Evolutionary conservation across 73 alveolate genomes (phyloP).

Genomic region (Paramecium primaurelia): DNA sequence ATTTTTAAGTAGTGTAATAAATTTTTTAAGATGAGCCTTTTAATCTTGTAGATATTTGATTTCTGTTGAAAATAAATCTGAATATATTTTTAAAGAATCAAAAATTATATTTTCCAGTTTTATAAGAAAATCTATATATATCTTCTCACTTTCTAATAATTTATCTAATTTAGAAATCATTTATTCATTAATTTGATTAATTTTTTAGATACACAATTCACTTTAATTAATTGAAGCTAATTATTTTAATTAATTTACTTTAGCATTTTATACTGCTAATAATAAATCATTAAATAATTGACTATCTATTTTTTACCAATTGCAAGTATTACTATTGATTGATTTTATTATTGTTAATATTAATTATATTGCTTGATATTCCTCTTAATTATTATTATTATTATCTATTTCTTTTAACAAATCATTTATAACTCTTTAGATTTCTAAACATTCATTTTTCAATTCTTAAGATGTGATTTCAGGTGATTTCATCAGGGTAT

Average conservation of each 20-base stretch:
- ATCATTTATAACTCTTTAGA: neutral
- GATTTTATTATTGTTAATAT: neutral
- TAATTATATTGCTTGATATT: neutral
- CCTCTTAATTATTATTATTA: neutral
- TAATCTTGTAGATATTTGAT: neutral
- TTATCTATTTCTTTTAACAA: neutral
- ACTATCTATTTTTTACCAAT: neutral
- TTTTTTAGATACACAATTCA: neutral
- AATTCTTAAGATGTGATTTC: neutral
- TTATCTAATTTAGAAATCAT: neutral
- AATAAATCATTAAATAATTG: neutral
- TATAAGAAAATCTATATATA: neutral
- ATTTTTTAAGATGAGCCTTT: neutral
- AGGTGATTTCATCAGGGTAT: neutral
- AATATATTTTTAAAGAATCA: neutral
- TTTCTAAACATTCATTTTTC: neutral
- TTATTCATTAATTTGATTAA: neutral
- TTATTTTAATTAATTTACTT: neutral
- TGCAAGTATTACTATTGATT: neutral
- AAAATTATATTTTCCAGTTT: neutral
- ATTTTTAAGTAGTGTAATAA: neutral
- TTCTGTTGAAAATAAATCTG: neutral
- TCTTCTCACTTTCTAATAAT: neutral
- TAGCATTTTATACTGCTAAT: neutral
- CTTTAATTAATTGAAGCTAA: neutral